Base-by-base conservation (phyloP, 352 stramenopile genomes). In the Phytophthora chlamydospora region DNA sequence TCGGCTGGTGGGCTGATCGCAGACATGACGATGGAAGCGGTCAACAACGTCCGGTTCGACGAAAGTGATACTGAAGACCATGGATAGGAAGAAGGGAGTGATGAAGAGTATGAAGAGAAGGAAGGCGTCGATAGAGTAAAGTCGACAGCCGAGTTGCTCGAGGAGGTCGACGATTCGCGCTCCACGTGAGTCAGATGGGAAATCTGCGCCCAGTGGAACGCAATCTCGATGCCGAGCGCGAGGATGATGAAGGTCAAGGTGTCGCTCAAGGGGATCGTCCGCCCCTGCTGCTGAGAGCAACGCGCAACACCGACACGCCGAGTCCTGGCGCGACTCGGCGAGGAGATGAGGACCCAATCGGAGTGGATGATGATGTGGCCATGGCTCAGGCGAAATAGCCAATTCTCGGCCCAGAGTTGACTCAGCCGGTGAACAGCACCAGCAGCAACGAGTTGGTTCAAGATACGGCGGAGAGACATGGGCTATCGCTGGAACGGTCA, bases 141-240 rank as follows among this genome's bases (percentile, higher is more conserved):
- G 21, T 24, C 21, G 21, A 3, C 3, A 3, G 21, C 21, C 2
- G 21, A 24, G 21, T 3, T 24, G 21, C 21, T 24, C 21, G 21
- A 24, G 21, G 21, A 24, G 3, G 16, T 41, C 4, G 45, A 41
- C 6, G 24, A 34, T 5, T 41, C 45, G 34, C 48, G 35, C 21
- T 56, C 2, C 48, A 56, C 35, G 48, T 46, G 6, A 10, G 48
- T 2, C 21, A 33, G 4, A 56, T 38, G 34, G 35, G 33, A 33
- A 40, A 19, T n/a, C 47, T 14, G 27, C 48, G 34, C 8, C 48
- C 48, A 17, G 48, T 56, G 3, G 48, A 56, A 21, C 48, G 21
- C 13, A 56, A 56, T 9, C 12, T 56, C 1, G 24, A 33, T 13
- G 38, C 40, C 52, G 13, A 48, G 34, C 33, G 44, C 34, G 21